Evolutionary conservation across 331 rosid genomes (phyloP).

Genomic region (Pyracantha coccinea): DNA sequence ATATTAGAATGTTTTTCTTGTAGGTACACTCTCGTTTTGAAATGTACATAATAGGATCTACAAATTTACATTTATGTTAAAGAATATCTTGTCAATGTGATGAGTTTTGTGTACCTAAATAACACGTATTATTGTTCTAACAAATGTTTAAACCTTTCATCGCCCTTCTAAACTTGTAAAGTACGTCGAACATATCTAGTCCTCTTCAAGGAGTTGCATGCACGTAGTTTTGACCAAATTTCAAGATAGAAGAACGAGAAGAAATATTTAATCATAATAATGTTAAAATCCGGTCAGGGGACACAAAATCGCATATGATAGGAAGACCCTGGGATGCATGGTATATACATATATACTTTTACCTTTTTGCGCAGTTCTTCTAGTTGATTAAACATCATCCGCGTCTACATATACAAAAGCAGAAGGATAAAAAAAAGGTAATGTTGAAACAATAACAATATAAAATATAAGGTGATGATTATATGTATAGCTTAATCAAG

Average conservation of each 20-base stretch:
- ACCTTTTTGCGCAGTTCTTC: constrained; percentile 27
- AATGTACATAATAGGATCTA: too few relatives aligned
- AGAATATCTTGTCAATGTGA: too few relatives aligned
- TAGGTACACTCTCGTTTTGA: too few relatives aligned
- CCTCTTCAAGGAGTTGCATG: not conserved
- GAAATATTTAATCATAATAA: not conserved
- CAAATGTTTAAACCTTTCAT: not conserved
- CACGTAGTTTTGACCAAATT: not conserved
- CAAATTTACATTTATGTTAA: too few relatives aligned
- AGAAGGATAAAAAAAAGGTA: too few relatives aligned
- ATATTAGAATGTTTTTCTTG: too few relatives aligned
- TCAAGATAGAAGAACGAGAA: not conserved
- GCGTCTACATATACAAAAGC: constrained; percentile 23
- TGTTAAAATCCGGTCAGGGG: not conserved
- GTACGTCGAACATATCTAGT: not conserved
- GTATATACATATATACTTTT: not conserved
- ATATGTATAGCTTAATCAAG: not conserved
- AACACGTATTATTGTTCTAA: too few relatives aligned
- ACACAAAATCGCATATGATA: too few relatives aligned
- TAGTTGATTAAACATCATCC: not conserved
- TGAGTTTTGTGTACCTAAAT: too few relatives aligned
- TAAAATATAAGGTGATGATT: not conserved
- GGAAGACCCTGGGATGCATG: too few relatives aligned
- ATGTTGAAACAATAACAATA: too few relatives aligned
- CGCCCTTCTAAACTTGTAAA: not conserved